Evolutionary conservation across 495 filamentous ascomycete genomes (phyloP).

Genomic region (Trypethelium eluteriae): DNA sequence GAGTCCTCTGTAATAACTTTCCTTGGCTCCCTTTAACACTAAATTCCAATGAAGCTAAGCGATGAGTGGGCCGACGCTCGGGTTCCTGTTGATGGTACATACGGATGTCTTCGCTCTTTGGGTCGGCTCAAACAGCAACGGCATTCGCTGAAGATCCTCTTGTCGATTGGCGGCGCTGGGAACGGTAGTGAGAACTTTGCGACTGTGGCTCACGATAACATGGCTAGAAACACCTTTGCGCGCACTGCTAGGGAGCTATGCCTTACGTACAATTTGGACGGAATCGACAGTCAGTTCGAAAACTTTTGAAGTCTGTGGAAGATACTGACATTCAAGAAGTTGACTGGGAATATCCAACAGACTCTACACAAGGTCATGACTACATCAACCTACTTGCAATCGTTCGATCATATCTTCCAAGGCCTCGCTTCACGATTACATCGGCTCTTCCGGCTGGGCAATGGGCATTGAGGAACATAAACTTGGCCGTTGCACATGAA

Average conservation of each 20-base stretch:
- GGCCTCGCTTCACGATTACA: slow-evolving; percentile 67
- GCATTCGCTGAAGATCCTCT: slow-evolving; percentile 65
- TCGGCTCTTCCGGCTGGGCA: slow-evolving; percentile 73
- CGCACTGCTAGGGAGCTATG: slow-evolving; percentile 63
- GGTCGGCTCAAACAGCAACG: slow-evolving; percentile 66
- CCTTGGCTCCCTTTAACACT: slow-evolving; percentile 26
- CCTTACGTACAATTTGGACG: slow-evolving; percentile 69
- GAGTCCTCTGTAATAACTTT: slow-evolving; percentile 21
- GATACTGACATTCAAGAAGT: slow-evolving; percentile 44
- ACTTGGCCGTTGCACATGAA: slow-evolving; percentile 54
- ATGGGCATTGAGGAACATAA: slow-evolving; percentile 68
- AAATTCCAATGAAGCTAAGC: slow-evolving; percentile 52
- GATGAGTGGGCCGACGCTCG: slow-evolving; percentile 80
- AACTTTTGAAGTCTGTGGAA: background rate
- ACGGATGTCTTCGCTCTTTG: slow-evolving; percentile 72
- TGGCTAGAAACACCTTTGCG: slow-evolving; percentile 61
- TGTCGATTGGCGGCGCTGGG: slow-evolving; percentile 82
- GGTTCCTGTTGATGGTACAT: slow-evolving; percentile 68
- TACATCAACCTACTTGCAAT: slow-evolving; percentile 65
- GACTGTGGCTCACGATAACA: slow-evolving; percentile 55
- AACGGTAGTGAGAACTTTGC: slow-evolving; percentile 73
- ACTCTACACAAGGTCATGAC: slow-evolving; percentile 59
- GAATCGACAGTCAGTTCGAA: slow-evolving; percentile 64
- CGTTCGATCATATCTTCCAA: slow-evolving; percentile 62
- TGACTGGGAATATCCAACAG: slow-evolving; percentile 82